Evolutionary conservation across 768 basidiomycete species (phyloP).

Genomic region (Lactarius indigo): DNA sequence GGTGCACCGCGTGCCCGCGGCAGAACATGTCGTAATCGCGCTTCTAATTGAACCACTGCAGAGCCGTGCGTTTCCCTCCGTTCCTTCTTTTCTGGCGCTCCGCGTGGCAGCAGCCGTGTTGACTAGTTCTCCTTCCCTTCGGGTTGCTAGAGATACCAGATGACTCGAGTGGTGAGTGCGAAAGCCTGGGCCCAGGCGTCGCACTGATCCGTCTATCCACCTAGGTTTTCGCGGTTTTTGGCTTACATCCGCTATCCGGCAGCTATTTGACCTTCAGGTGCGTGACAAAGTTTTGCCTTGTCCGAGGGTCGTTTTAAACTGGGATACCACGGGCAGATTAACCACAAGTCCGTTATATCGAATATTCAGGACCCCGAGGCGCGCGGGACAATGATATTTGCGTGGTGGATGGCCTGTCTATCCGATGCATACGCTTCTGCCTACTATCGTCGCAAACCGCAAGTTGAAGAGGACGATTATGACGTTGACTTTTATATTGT

Average conservation of each 20-base stretch:
- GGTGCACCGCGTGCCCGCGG: slow-evolving; percentile 73
- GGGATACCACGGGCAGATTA: slow-evolving; percentile 51
- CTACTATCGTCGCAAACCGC: slow-evolving; percentile 81
- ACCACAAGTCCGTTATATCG: slow-evolving; percentile 75
- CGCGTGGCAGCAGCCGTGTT: not conserved
- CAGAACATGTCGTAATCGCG: slow-evolving; percentile 80
- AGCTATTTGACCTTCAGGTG: slow-evolving; percentile 74
- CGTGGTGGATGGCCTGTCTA: slow-evolving; percentile 92
- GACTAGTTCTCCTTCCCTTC: slow-evolving; percentile 2
- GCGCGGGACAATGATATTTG: slow-evolving; percentile 82
- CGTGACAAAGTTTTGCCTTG: slow-evolving; percentile 23
- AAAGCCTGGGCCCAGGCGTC: slow-evolving; percentile 3
- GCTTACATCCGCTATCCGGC: slow-evolving; percentile 73
- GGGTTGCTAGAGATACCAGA: slow-evolving; percentile 59
- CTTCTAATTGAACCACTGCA: slow-evolving; percentile 81
- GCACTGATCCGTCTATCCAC: slow-evolving; percentile 23
- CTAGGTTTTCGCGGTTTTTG: slow-evolving; percentile 84
- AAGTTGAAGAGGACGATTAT: slow-evolving; percentile 79
- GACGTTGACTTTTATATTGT: slow-evolving; percentile 85
- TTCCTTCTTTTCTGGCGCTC: slow-evolving; percentile 3
- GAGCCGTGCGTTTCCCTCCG: slow-evolving; percentile 62
- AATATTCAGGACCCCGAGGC: slow-evolving; percentile 71
- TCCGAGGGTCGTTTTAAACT: not conserved
- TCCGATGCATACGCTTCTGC: slow-evolving; percentile 79
- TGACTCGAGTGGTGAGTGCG: slow-evolving; percentile 58